These are phyloP conservation scores for Macadamia integrifolia DNA, from an alignment of 164 flowering plant genomes.

Conservation along the genomic window DNA sequence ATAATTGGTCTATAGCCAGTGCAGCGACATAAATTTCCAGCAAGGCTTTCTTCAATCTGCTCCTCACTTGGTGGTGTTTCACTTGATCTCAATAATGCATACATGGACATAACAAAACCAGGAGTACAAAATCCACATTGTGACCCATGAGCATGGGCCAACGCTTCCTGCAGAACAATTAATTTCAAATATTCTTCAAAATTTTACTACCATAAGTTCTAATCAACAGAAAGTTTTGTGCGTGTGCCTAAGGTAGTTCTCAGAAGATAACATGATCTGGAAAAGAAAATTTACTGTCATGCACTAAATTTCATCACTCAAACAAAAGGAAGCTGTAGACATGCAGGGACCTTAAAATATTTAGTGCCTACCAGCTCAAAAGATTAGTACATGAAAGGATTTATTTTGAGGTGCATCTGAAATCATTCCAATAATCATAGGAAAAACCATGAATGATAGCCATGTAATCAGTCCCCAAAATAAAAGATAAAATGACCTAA, in stretches of 20 bases:
- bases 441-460: neutral
- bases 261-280: too few relatives aligned
- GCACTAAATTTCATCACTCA: too few relatives aligned
- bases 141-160: conserved; percentile 86
- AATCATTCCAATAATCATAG: neutral
- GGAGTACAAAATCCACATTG: conserved; percentile 99
- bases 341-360: too few relatives aligned
- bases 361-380: neutral
- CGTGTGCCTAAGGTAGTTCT: too few relatives aligned
- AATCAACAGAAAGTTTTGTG: too few relatives aligned
- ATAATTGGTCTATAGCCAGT: conserved; percentile 94
- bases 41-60: conserved; percentile 89
- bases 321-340: too few relatives aligned
- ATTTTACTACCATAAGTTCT: neutral
- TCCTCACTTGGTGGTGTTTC: conserved; percentile 63
- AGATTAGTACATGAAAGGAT: neutral
- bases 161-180: conserved; percentile 54
- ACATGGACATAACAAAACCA: conserved; percentile 97
- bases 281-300: too few relatives aligned
- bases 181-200: conserved; percentile 5
- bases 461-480: too few relatives aligned
- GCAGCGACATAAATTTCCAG: conserved; percentile 97
- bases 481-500: neutral
- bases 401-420: neutral
- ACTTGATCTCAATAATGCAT: conserved; percentile 81